A percentile compares a stretch with the other conserved stretches of the same genome.
Evolutionary conservation across 75 land plant genomes (phyloP).

Genomic region (Cryptomeria japonica): DNA sequence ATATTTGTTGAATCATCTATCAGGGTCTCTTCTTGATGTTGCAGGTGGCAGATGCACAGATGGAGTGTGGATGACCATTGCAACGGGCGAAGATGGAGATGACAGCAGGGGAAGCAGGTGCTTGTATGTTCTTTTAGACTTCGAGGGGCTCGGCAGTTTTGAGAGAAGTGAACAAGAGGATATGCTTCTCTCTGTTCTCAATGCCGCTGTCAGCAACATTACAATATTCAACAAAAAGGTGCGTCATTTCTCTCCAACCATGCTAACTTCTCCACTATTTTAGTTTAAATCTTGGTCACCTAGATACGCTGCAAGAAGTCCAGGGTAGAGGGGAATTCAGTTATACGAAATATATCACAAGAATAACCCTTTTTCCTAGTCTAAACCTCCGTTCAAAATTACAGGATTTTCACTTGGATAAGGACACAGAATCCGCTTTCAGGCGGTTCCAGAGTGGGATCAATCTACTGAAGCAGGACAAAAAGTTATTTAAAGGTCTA

Average conservation of each 20-base stretch:
- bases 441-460: constrained; percentile 37
- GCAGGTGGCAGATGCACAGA: too few relatives aligned
- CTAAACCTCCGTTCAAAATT: neutral
- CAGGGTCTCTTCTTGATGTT: too few relatives aligned
- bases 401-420: constrained; percentile 43
- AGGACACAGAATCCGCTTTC: constrained; percentile 34
- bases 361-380: too few relatives aligned
- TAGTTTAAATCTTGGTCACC: too few relatives aligned
- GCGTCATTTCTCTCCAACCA: neutral
- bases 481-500: constrained; percentile 37
- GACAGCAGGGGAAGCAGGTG: too few relatives aligned
- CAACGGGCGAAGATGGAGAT: too few relatives aligned
- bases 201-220: constrained; percentile 9
- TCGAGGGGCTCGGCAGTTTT: constrained; percentile 33
- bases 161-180: constrained; percentile 16
- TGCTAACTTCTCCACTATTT: too few relatives aligned
- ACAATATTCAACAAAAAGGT: neutral
- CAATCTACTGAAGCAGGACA: constrained; percentile 31
- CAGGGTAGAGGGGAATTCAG: too few relatives aligned
- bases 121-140: constrained; percentile 19
- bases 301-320: too few relatives aligned
- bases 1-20: too few relatives aligned
- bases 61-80: too few relatives aligned
- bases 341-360: too few relatives aligned
- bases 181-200: constrained; percentile 16